phyloP scores from a whole-genome alignment of 441 rosid genomes.

The Pelargonium citronellum region DNA sequence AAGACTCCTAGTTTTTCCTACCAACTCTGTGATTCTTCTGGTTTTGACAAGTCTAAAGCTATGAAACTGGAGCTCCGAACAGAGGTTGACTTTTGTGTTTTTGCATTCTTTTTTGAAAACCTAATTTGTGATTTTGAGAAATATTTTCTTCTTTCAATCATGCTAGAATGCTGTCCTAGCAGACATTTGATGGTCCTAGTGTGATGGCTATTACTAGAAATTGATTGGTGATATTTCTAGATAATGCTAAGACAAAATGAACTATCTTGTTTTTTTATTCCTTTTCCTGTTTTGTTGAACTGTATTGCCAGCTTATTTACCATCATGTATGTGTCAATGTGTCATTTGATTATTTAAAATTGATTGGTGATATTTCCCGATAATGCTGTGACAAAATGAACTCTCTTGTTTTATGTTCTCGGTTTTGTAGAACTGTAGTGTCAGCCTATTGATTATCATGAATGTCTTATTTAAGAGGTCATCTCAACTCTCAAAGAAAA shows the following conservation, averaged over 20 bases:
- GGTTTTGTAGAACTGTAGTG: neutral
- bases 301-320: no score
- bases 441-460: neutral
- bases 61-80: slow-evolving; percentile 3
- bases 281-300: no score
- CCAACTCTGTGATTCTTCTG: slow-evolving; percentile 4
- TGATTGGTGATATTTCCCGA: neutral
- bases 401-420: no score
- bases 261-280: neutral
- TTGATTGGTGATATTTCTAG: neutral
- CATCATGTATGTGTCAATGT: no score
- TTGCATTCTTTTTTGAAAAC: neutral
- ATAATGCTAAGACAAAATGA: neutral
- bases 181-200: neutral
- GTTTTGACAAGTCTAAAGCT: slow-evolving; percentile 10
- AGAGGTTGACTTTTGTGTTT: slow-evolving; percentile 5
- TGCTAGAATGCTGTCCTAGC: neutral
- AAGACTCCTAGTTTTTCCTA: neutral
- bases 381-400: neutral
- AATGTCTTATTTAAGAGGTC: neutral
- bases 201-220: neutral
- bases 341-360: neutral
- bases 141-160: neutral
- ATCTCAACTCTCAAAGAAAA: no score
- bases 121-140: neutral